phyloP scores from a whole-genome alignment of 371 early-diverging fungal species.

The Mucor irregularis region DNA sequence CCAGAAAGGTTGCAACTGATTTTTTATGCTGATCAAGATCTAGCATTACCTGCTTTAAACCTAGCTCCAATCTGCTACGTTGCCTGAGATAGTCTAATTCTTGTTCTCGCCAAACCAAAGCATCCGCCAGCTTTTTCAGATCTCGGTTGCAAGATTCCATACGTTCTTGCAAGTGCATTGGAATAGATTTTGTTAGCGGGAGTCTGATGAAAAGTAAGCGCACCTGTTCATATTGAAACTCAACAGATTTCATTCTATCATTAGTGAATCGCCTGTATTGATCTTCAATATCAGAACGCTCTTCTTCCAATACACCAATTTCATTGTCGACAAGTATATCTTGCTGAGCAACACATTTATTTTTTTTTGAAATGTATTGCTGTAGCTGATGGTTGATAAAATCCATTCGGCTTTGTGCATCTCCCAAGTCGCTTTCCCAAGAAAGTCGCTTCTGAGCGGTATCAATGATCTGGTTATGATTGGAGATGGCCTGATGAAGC shows the following conservation, averaged over 20 bases:
- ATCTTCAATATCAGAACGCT: conserved; percentile 8
- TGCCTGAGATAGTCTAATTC: conserved; percentile 25
- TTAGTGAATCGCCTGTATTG: background rate
- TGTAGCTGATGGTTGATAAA: conserved; percentile 15
- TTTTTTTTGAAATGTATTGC: conserved; percentile 23
- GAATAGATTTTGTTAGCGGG: conserved; percentile 20
- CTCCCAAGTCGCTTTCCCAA: conserved; percentile 18
- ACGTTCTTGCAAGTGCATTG: conserved; percentile 20
- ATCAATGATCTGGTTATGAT: conserved; percentile 8
- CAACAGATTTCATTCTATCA: background rate
- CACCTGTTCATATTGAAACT: background rate
- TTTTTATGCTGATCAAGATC: conserved; percentile 9
- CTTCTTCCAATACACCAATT: background rate
- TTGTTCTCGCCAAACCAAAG: conserved; percentile 13
- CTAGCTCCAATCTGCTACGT: conserved; percentile 13
- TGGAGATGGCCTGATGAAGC: conserved; percentile 5
- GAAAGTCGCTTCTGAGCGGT: conserved; percentile 11
- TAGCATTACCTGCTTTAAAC: conserved; percentile 7
- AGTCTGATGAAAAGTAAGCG: conserved; percentile 11
- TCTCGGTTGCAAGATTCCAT: conserved; percentile 12
- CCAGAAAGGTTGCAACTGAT: conserved; percentile 11
- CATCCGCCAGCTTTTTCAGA: conserved; percentile 19
- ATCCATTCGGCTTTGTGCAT: conserved; percentile 1
- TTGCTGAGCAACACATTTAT: conserved; percentile 32
- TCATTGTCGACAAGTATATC: conserved; percentile 4